Evolutionary conservation across 345 rosid species (phyloP).

Genomic region (Combretum micranthum): DNA sequence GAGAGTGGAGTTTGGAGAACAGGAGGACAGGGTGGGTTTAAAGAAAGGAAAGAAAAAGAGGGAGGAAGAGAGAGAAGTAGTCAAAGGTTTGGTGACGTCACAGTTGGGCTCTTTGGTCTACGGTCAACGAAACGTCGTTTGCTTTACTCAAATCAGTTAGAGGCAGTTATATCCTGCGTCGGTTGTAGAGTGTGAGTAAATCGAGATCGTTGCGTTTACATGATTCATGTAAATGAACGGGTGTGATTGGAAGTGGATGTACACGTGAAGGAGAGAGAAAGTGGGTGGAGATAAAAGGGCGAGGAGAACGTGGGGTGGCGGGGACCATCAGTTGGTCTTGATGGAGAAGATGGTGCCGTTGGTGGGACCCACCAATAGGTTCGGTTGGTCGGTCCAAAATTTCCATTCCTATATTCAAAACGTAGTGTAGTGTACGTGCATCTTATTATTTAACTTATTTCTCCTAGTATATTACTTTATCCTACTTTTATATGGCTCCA

Average conservation of each 20-base stretch:
- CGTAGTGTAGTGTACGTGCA: too few species aligned
- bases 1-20: background rate
- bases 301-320: background rate
- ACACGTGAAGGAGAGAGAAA: background rate
- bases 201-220: background rate
- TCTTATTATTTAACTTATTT: too few species aligned
- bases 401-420: too few species aligned
- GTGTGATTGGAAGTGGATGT: background rate
- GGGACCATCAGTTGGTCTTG: background rate
- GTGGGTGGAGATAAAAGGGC: background rate
- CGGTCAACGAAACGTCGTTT: conserved; percentile 11
- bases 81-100: conserved; percentile 54
- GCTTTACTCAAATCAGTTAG: background rate
- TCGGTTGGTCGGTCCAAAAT: conserved; percentile 7
- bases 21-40: conserved; percentile 30
- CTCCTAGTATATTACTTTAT: too few species aligned
- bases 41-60: conserved; percentile 17
- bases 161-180: background rate
- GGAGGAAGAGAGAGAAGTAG: conserved; percentile 20
- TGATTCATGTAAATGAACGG: background rate
- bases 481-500: too few species aligned
- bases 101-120: background rate
- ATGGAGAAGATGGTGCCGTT: background rate
- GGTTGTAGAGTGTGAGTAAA: too few species aligned
- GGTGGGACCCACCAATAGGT: conserved; percentile 4